Evolutionary conservation across 805 yeast genomes (phyloP).

Genomic region (Priceomyces melissophilus): DNA sequence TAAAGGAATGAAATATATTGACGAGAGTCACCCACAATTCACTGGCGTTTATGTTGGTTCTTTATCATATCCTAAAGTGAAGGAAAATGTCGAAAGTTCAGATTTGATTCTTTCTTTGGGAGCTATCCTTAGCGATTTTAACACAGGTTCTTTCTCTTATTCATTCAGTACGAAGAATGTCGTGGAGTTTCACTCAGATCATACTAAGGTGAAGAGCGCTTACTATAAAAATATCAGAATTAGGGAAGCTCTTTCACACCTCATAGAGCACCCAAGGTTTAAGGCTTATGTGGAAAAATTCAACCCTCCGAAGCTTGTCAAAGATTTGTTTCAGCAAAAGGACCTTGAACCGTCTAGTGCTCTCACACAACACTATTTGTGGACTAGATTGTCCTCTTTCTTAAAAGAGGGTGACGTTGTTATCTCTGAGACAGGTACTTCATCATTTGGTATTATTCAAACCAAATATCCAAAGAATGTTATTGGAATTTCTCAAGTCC

Average conservation of each 20-base stretch:
- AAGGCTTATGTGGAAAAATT: slow-evolving; percentile 9
- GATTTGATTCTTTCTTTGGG: slow-evolving; percentile 22
- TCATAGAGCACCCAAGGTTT: slow-evolving; percentile 7
- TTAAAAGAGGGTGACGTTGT: slow-evolving; percentile 30
- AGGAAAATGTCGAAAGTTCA: slow-evolving; percentile 16
- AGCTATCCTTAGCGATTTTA: slow-evolving; percentile 20
- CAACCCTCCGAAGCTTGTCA: slow-evolving; percentile 11
- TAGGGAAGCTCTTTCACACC: slow-evolving; percentile 14
- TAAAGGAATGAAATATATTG: slow-evolving; percentile 16
- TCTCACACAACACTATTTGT: slow-evolving; percentile 28
- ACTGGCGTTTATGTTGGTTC: slow-evolving; percentile 23
- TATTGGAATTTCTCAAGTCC: slow-evolving; percentile 32
- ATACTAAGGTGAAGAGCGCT: slow-evolving; percentile 16
- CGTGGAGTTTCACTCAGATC: slow-evolving; percentile 21
- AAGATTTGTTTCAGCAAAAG: slow-evolving; percentile 12
- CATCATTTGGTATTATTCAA: slow-evolving; percentile 34
- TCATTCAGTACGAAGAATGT: slow-evolving; percentile 17
- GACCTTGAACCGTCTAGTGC: slow-evolving; percentile 6
- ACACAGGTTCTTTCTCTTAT: slow-evolving; percentile 21
- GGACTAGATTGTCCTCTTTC: slow-evolving; percentile 26
- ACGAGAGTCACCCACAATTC: slow-evolving; percentile 16
- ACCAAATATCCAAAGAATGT: slow-evolving; percentile 26
- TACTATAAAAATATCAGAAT: slow-evolving; percentile 17
- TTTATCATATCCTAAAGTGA: slow-evolving; percentile 20
- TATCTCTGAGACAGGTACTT: slow-evolving; percentile 35